phyloP scores from a whole-genome alignment of 768 basidiomycete genomes.

The Mycena floridula region DNA sequence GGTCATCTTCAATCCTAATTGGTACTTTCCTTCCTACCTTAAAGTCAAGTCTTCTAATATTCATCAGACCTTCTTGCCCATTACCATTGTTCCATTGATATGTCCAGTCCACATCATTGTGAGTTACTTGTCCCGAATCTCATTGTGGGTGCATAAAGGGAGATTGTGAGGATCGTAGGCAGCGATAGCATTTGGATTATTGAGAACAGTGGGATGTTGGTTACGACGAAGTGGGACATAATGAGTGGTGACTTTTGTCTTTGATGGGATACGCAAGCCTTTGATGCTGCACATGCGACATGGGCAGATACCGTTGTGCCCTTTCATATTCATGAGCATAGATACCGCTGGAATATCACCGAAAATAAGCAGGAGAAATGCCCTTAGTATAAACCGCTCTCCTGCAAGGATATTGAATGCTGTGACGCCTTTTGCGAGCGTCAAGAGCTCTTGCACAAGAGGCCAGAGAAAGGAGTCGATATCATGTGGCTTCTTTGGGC shows the following conservation, averaged over 20 bases:
- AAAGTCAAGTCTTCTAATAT: too few species aligned
- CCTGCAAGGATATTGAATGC: conserved; percentile 13
- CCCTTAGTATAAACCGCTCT: conserved; percentile 16
- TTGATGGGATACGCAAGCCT: conserved; percentile 9
- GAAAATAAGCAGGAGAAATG: conserved; percentile 17
- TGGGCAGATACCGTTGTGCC: conserved; percentile 22
- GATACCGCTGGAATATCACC: conserved; percentile 22
- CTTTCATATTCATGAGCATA: conserved; percentile 19
- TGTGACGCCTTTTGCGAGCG: conserved; percentile 17
- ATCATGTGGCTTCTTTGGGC: conserved; percentile 22
- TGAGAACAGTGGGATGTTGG: conserved; percentile 3
- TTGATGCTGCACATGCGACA: conserved; percentile 20
- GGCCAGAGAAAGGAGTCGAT: conserved; percentile 27
- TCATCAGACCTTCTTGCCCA: too few species aligned
- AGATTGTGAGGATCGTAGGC: conserved; percentile 15
- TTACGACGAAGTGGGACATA: conserved; percentile 12
- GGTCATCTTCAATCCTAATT: too few species aligned
- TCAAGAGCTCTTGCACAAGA: conserved; percentile 17
- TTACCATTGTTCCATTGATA: too few species aligned
- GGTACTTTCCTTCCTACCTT: too few species aligned
- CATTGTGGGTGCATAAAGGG: too few species aligned
- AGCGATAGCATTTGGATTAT: conserved; percentile 5
- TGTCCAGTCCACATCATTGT: too few species aligned
- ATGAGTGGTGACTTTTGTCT: conserved; percentile 2
- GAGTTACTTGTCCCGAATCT: conserved; percentile 10